Evolutionary conservation across 768 basidiomycete genomes (phyloP).

Genomic region (Clitopilus passeckerianus): DNA sequence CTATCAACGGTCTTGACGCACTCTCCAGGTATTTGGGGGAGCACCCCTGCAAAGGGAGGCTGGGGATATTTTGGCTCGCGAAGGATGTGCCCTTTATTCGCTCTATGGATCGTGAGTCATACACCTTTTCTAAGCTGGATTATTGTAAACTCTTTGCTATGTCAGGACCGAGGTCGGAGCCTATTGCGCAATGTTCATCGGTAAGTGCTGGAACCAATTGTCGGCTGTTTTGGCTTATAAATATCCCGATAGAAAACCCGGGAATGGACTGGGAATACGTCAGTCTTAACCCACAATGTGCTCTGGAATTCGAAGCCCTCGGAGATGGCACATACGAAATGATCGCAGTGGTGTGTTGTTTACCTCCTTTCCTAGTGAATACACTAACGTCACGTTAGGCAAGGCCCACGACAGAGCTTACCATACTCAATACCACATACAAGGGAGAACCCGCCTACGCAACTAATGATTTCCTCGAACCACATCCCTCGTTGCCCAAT

Average conservation of each 20-base stretch:
- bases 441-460: constrained; percentile 30
- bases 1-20: not conserved
- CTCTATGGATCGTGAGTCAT: constrained; percentile 31
- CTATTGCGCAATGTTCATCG: constrained; percentile 5
- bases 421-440: constrained; percentile 20
- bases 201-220: not conserved
- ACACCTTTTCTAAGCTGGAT: not conserved
- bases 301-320: constrained; percentile 1
- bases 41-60: constrained; percentile 19
- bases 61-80: constrained; percentile 12
- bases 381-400: not conserved
- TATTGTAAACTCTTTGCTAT: not conserved
- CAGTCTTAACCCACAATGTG: not conserved
- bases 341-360: constrained; percentile 1
- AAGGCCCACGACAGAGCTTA: constrained; percentile 2
- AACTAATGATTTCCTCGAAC: constrained; percentile 34
- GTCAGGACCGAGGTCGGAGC: constrained; percentile 16
- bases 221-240: not conserved
- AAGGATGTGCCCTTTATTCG: constrained; percentile 16
- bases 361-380: not conserved
- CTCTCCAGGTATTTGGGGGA: constrained; percentile 17
- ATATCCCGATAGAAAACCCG: constrained; percentile 5
- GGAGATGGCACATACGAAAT: constrained; percentile 6
- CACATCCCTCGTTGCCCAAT: constrained; percentile 31
- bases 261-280: constrained; percentile 5